These are phyloP conservation scores for Plectosphaerella plurivora DNA, from an alignment of 2,329 filamentous ascomycete genomes.

Conservation along the genomic window DNA sequence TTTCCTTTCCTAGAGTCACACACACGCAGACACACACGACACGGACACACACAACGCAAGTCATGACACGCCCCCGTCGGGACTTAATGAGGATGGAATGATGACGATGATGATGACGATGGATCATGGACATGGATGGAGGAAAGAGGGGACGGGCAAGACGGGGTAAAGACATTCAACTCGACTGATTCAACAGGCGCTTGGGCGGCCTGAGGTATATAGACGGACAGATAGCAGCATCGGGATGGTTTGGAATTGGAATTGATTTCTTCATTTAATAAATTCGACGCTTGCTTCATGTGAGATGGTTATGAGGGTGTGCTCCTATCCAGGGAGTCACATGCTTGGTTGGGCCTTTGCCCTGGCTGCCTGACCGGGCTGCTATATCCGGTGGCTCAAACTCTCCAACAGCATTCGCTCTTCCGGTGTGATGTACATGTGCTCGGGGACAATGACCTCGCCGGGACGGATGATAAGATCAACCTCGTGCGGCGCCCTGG, in stretches of 20 bases:
- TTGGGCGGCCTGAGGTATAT: too few relatives aligned
- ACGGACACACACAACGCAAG: too few relatives aligned
- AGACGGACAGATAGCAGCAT: too few relatives aligned
- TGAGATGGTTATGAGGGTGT: too few relatives aligned
- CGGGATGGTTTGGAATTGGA: background rate
- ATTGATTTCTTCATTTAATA: background rate
- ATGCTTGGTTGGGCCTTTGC: background rate
- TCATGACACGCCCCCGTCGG: too few relatives aligned
- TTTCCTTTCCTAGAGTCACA: background rate
- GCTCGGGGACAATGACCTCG: slow-evolving; percentile 25
- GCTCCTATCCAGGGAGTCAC: too few relatives aligned
- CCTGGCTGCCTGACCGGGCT: background rate
- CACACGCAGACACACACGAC: background rate
- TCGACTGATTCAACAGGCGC: too few relatives aligned
- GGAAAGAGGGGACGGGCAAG: background rate
- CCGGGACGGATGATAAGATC: slow-evolving; percentile 31
- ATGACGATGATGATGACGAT: slow-evolving; percentile 4
- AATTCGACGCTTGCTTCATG: background rate
- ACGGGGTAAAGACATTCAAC: too few relatives aligned
- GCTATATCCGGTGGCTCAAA: slow-evolving; percentile 25
- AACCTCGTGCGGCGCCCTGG: slow-evolving; percentile 5
- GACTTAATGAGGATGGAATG: background rate
- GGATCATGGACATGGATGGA: slow-evolving; percentile 4
- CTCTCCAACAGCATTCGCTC: slow-evolving; percentile 29
- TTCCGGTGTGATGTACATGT: slow-evolving; percentile 31